phyloP scores from a whole-genome alignment of 1,284 basidiomycete species.

The Pyrrhoderma lamaoense region DNA sequence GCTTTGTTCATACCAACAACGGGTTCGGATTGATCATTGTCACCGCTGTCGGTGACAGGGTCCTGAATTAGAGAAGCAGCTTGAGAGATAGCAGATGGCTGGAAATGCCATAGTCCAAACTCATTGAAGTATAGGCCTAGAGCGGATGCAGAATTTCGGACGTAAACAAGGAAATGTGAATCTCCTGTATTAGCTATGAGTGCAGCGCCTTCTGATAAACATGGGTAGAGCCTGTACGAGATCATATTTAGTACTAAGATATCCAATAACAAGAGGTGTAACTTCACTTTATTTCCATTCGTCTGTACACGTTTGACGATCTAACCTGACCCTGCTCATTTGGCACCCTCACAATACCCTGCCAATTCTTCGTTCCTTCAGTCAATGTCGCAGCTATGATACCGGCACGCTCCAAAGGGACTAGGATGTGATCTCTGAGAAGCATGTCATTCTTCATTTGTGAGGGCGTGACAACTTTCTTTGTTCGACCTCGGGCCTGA shows the following conservation, averaged over 20 bases:
- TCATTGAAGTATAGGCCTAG: conserved; percentile 25
- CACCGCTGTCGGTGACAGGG: too few species aligned
- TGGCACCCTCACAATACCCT: conserved; percentile 20
- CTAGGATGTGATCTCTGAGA: conserved; percentile 17
- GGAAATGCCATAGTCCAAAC: conserved; percentile 26
- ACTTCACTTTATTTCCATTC: too few species aligned
- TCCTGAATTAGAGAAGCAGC: background rate
- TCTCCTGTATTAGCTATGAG: conserved; percentile 27
- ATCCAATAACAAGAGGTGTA: too few species aligned
- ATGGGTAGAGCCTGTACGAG: conserved; percentile 23
- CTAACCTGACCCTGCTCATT: conserved; percentile 3
- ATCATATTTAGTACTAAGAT: background rate
- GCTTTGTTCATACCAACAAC: too few species aligned
- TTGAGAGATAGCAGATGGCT: too few species aligned
- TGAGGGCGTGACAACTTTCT: conserved; percentile 15
- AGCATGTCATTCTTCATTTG: conserved; percentile 14
- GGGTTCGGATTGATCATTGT: too few species aligned
- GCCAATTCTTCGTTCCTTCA: conserved; percentile 18
- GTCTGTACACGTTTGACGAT: background rate
- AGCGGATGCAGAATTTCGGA: conserved; percentile 20
- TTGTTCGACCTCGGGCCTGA: conserved; percentile 3
- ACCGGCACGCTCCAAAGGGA: conserved; percentile 16
- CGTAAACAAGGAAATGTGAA: conserved; percentile 22
- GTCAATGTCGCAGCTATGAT: conserved; percentile 17
- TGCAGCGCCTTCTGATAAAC: conserved; percentile 23